Evolutionary conservation across 2,329 filamentous ascomycete genomes (phyloP), one percentile per base, ranked within the genome.

Genomic region (Arthrobotrys sinensis): DNA sequence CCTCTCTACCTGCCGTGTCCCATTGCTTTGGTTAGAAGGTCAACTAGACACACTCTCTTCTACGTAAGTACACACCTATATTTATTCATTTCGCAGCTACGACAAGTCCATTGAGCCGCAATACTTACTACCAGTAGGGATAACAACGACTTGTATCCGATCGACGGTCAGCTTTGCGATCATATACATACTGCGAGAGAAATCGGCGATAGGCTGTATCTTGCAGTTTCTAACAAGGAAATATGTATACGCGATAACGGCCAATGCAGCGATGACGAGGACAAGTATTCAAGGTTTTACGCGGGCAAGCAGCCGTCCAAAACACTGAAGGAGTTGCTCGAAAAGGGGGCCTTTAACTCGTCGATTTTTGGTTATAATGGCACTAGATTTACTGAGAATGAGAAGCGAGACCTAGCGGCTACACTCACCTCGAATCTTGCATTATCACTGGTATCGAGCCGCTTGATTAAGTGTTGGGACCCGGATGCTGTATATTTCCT

Each of bases 401-500:
- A 62, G 55, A 62, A 62, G 55, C 55, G 19, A 43, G 34, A 43
- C 4, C 55, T 62, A 43, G 55, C 55, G 14, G 55, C 55, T 6
- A 62, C 55, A 14, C 55, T 62, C 34, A 43, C 43, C 32, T 62
- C 55, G 38, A 62, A 43, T 62, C 34, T 62, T 43, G 16, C 55
- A 43, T 21, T 62, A 8, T 62, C 55, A 43, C 7, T 62, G 16
- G 36, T 43, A 19, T 62, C 55, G 14, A 24, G 34, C 34, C 55
- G 55, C 55, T 4, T 2, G 52, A 62, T 62, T 24, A 62, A 43
- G 55, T 62, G 36, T 62, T 62, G 36, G 55, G 55, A 62, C 24
- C 6, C 55, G 21, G 34, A 62, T 62, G 34, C 55, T 28, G 43
- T 62, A 43, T 62, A 62, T 62, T 62, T 62, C 55, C 55, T 62